Conservation (phyloP, 257 asterid species). For the Salvia hispanica region DNA sequence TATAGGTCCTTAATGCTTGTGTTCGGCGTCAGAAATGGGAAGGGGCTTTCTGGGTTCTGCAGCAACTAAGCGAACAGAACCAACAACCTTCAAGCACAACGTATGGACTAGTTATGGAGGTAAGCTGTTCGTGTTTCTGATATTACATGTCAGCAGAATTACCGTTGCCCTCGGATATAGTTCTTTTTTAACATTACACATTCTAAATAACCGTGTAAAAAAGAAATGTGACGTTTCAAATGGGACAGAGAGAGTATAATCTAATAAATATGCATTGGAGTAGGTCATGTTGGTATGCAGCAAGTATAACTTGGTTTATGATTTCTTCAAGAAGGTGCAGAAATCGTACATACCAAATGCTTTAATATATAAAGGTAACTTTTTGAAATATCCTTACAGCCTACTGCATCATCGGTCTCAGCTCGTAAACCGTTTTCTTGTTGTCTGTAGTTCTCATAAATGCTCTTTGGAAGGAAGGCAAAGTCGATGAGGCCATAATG, state of each 20-base stretch:
- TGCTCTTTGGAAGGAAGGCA: constrained; percentile 86
- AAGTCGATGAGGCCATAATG: constrained; percentile 66
- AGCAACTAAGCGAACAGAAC: constrained; percentile 63
- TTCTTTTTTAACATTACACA: too few relatives aligned
- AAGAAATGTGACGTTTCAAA: too few relatives aligned
- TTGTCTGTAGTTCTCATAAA: constrained; percentile 69
- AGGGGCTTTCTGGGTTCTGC: constrained; percentile 99
- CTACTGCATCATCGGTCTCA: constrained; percentile 25
- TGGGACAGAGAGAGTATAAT: too few relatives aligned
- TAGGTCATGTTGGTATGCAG: constrained; percentile 93
- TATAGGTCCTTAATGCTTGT: constrained; percentile 88
- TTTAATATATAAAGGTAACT: constrained; percentile 78
- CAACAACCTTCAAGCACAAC: constrained; percentile 75
- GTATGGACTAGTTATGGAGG: constrained; percentile 97
- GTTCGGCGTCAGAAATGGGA: constrained; percentile 83
- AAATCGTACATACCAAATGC: constrained; percentile 80
- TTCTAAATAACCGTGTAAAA: too few relatives aligned
- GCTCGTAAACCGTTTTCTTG: constrained; percentile 23
- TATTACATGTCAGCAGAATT: not conserved
- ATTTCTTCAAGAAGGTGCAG: constrained; percentile 79
- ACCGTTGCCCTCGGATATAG: too few relatives aligned
- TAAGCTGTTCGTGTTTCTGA: constrained; percentile 29
- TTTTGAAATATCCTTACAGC: constrained; percentile 14
- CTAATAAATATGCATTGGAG: constrained; percentile 22
- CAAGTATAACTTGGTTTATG: constrained; percentile 87